Conservation (phyloP, 2,329 filamentous ascomycete species). For the Fusarium tupiense region DNA sequence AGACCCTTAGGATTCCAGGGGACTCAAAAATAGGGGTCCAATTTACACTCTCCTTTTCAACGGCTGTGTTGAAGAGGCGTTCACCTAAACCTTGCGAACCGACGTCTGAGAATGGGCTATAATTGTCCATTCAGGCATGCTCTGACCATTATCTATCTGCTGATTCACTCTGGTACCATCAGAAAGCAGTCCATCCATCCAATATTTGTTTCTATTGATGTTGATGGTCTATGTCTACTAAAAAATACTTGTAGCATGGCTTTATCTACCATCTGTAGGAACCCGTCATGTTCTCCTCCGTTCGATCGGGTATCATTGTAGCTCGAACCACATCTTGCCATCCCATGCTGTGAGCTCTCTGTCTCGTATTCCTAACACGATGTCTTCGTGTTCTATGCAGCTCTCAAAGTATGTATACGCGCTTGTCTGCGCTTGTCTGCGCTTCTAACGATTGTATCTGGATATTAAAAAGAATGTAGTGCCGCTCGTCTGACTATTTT, state of each 20-base stretch:
- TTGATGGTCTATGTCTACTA: constrained; percentile 15
- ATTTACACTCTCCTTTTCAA: constrained; percentile 34
- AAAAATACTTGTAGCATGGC: constrained; percentile 14
- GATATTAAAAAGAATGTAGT: constrained; percentile 46
- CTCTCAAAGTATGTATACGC: constrained; percentile 19
- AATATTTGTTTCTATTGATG: constrained; percentile 25
- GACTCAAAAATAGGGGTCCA: constrained; percentile 33
- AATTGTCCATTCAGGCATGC: too few relatives aligned
- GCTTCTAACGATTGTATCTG: constrained; percentile 14
- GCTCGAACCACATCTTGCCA: constrained; percentile 27
- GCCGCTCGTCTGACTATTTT: constrained; percentile 16
- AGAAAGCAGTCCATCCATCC: constrained; percentile 2
- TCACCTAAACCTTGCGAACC: background rate
- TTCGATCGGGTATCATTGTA: constrained; percentile 35
- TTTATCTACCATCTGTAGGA: constrained; percentile 7
- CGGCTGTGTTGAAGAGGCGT: background rate
- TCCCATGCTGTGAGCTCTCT: constrained; percentile 11
- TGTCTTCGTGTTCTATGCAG: constrained; percentile 26
- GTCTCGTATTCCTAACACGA: constrained; percentile 19
- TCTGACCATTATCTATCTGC: background rate
- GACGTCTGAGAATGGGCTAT: background rate
- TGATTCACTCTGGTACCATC: background rate
- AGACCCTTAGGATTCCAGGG: background rate
- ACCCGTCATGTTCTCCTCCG: constrained; percentile 22
- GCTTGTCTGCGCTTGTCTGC: constrained; percentile 8